Evolutionary conservation across 2,329 filamentous ascomycete genomes (phyloP), one percentile per base, ranked within the genome.

Genomic region (Penicillium nordicum): DNA sequence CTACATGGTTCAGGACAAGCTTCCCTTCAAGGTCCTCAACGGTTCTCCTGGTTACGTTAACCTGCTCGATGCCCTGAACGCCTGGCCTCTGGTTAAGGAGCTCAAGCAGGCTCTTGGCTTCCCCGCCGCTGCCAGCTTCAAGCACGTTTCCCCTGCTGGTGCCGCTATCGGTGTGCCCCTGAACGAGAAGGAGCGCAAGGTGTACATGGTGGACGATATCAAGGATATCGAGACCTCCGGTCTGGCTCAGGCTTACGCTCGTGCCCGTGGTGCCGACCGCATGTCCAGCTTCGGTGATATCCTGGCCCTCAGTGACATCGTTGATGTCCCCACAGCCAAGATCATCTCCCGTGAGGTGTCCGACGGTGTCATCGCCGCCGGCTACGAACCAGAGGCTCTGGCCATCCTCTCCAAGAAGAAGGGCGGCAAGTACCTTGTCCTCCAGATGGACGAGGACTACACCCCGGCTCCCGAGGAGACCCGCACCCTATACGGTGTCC

Each of bases 241-340:
- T 42, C 85, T 97, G 32, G 94, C 94, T 25, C 92, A 96, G 78
- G 94, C 94, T 38, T 99, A 99, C 71, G 93, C 94, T 57, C 90
- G 94, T 72, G 94, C 94, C 54, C 88, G 94, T 71, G 94, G 94
- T 63, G 92, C 94, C 47, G 94, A 99, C 79, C 90, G 94, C 68
- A 97, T 97, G 94, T 96, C 92, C 76, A 96, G 90, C 79, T 99
- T 97, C 72, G 94, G 94, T 62, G 94, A 99, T 75, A 84, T 97
- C 74, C 95, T 97, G 72, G 94, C 93, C 41, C 85, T 97, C 32
- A 96, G 91, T 63, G 89, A 96, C 71, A 79, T 91, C 53, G 92
- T 97, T 56, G 94, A 99, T 74, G 83, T 95, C 0, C 86, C 92
- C 38, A 99, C 94, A 2, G 94, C 94, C 56, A 96, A 91, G 82